These are phyloP conservation scores for Pycnococcus provasolii DNA, from an alignment of 139 green algal genomes.

Conservation along the genomic window DNA sequence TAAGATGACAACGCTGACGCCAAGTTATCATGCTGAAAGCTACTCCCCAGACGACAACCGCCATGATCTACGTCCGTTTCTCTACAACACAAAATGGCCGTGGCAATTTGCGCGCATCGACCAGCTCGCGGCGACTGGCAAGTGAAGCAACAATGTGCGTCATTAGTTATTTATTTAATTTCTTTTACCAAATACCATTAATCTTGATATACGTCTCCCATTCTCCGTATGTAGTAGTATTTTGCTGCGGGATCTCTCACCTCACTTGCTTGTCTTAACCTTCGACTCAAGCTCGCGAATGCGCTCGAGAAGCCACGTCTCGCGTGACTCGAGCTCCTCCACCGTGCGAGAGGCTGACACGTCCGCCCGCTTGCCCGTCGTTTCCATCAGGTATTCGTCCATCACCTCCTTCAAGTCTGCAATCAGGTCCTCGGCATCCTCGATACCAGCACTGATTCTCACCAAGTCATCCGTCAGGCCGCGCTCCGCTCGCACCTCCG, in stretches of 20 bases:
- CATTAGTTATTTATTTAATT: too few relatives aligned
- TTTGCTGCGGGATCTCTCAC: too few relatives aligned
- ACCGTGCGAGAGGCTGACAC: too few relatives aligned
- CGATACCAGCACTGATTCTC: slow-evolving; percentile 81
- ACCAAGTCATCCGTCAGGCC: slow-evolving; percentile 92
- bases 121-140: not conserved
- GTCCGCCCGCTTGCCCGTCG: not conserved
- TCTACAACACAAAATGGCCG: slow-evolving; percentile 74
- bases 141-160: not conserved
- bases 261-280: too few relatives aligned
- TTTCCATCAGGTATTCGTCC: slow-evolving; percentile 13
- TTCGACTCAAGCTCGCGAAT: too few relatives aligned
- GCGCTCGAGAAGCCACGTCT: too few relatives aligned
- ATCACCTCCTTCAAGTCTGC: slow-evolving; percentile 34
- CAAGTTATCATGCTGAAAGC: slow-evolving; percentile 87
- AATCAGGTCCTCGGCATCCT: slow-evolving; percentile 73
- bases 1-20: slow-evolving; percentile 92
- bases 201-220: too few relatives aligned
- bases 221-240: too few relatives aligned
- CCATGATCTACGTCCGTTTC: slow-evolving; percentile 85
- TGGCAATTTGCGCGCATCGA: slow-evolving; percentile 14
- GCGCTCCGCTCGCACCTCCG: slow-evolving; percentile 66
- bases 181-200: too few relatives aligned
- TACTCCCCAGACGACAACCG: slow-evolving; percentile 94
- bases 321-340: too few relatives aligned